phyloP scores from a whole-genome alignment of 2,329 filamentous ascomycete species.

The Fusarium camptoceras region DNA sequence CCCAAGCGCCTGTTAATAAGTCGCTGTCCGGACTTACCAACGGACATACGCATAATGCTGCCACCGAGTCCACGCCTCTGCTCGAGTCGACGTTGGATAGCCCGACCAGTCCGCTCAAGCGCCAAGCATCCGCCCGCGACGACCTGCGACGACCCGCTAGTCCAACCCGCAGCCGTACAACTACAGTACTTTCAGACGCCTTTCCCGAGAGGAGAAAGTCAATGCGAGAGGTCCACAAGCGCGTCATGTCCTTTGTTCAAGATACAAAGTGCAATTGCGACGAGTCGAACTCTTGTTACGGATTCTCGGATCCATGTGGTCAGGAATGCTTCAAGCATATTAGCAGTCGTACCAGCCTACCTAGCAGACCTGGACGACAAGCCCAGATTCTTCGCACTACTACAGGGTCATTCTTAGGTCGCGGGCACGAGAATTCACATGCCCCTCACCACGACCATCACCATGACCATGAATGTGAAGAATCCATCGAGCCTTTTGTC shows the following conservation, averaged over 20 bases:
- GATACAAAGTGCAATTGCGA: conserved; percentile 74
- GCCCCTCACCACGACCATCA: conserved; percentile 40
- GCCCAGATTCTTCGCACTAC: conserved; percentile 57
- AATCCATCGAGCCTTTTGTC: conserved; percentile 41
- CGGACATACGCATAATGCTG: conserved; percentile 37
- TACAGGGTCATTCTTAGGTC: conserved; percentile 51
- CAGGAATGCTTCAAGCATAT: conserved; percentile 74
- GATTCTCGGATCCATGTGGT: conserved; percentile 73
- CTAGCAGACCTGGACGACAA: conserved; percentile 47
- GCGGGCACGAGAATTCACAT: conserved; percentile 46
- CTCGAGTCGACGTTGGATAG: conserved; percentile 51
- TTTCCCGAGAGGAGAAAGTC: conserved; percentile 61
- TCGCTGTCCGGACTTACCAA: conserved; percentile 34
- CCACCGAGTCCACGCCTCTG: conserved; percentile 63
- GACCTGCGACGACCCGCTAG: conserved; percentile 46
- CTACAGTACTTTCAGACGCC: conserved; percentile 46
- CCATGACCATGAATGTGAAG: conserved; percentile 42
- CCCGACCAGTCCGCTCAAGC: conserved; percentile 44
- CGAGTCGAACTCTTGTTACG: conserved; percentile 69
- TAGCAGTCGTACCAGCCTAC: conserved; percentile 52
- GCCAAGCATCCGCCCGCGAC: conserved; percentile 49
- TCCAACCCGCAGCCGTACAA: conserved; percentile 45
- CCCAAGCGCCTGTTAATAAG: conserved; percentile 34
- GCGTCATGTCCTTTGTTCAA: conserved; percentile 73
- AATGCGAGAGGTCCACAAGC: conserved; percentile 65